These are phyloP conservation scores for Neurospora sp. DNA, from an alignment of 495 filamentous ascomycete genomes.

Conservation along the genomic window DNA sequence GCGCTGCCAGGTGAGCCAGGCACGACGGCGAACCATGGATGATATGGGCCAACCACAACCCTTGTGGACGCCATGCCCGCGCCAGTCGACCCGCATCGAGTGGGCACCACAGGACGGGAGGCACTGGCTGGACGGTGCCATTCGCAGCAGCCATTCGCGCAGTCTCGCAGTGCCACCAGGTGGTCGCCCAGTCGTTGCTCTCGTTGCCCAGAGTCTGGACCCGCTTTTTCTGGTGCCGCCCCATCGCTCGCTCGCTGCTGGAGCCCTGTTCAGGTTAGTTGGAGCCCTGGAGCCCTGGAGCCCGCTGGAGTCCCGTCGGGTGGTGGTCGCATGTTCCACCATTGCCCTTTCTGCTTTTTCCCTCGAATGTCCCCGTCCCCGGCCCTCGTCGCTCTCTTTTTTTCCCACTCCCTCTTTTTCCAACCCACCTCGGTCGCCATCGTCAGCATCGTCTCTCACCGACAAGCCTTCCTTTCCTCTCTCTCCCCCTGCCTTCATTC, in stretches of 20 bases:
- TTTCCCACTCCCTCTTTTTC: slow-evolving; percentile 24
- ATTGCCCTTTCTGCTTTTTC: slow-evolving; percentile 22
- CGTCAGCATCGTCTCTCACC: slow-evolving; percentile 20
- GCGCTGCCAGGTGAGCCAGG: not conserved
- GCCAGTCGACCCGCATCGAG: not conserved
- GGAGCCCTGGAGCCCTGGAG: not conserved
- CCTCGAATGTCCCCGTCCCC: slow-evolving; percentile 22
- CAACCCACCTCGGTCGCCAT: slow-evolving; percentile 22
- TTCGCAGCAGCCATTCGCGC: not conserved
- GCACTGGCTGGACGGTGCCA: not conserved
- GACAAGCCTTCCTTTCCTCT: slow-evolving; percentile 19
- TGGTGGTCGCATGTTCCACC: slow-evolving; percentile 11
- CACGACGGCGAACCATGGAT: not conserved
- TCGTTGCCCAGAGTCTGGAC: not conserved
- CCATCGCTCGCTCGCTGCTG: not conserved
- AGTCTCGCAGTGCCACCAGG: not conserved
- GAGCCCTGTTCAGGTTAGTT: not conserved
- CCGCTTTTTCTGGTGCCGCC: not conserved
- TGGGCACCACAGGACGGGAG: not conserved
- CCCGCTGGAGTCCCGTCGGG: slow-evolving; percentile 2
- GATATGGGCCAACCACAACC: not conserved
- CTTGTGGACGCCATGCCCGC: not conserved
- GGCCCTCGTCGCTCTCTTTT: slow-evolving; percentile 22
- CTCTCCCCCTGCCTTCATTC: slow-evolving; percentile 20
- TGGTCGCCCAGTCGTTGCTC: not conserved